Conservation (phyloP, 1,284 basidiomycete genomes). For the Pseudozyma flocculosa region DNA sequence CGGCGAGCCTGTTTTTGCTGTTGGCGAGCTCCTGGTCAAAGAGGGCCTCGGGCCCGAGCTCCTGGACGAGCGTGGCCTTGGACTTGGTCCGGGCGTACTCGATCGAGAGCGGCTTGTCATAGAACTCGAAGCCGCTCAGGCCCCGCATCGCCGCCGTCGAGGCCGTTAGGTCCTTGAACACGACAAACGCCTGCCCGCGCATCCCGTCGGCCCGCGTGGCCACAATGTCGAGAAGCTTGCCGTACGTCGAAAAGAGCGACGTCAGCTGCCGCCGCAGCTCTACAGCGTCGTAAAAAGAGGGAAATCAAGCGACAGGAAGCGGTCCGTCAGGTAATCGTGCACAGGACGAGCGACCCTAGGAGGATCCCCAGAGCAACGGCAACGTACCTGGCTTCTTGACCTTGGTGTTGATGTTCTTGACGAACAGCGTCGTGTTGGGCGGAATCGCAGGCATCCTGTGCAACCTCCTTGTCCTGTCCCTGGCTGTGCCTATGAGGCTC, state of each 20-base stretch:
- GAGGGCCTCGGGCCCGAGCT: conserved; percentile 42
- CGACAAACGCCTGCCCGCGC: conserved; percentile 94
- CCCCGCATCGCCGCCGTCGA: conserved; percentile 88
- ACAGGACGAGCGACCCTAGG: no score
- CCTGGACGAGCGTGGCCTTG: conserved; percentile 67
- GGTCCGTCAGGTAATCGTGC: no score
- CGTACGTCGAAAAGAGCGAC: conserved; percentile 88
- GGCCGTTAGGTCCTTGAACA: conserved; percentile 82
- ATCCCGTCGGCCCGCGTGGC: conserved; percentile 84
- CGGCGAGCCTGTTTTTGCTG: conserved; percentile 2
- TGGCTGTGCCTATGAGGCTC: no score
- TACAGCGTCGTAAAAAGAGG: conserved; percentile 34
- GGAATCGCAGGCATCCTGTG: conserved; percentile 1
- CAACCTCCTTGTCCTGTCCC: no score
- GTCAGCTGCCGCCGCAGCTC: conserved; percentile 83
- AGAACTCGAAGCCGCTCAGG: conserved; percentile 87
- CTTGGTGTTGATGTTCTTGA: conserved; percentile 92
- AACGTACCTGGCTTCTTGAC: conserved; percentile 76
- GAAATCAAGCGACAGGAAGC: no score
- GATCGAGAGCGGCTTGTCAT: conserved; percentile 80
- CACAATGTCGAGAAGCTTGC: conserved; percentile 87
- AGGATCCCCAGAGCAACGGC: conserved; percentile 1
- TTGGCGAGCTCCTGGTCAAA: conserved; percentile 25
- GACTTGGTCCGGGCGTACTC: conserved; percentile 82
- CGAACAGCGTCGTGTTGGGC: conserved; percentile 84